A percentile compares a stretch with the other conserved stretches of the same genome.
Evolutionary conservation across 176 grass and related monocot genomes (phyloP).

Genomic region (Zea luxurians): DNA sequence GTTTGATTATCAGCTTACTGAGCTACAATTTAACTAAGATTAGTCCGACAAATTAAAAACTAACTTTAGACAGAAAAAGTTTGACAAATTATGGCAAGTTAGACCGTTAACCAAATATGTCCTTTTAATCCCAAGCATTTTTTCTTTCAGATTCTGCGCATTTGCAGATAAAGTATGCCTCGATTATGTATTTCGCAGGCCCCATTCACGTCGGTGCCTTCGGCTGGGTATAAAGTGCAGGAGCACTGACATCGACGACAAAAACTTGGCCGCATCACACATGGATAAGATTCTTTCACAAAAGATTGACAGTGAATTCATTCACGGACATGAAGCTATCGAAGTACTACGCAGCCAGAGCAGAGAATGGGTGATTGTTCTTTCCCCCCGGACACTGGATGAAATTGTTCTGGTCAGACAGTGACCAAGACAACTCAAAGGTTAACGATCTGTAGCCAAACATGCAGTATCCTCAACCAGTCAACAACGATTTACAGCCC

Average conservation of each 20-base stretch:
- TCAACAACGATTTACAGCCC: neutral
- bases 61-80: too few species aligned
- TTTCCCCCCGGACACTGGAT: neutral
- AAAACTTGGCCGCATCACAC: neutral
- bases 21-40: too few species aligned
- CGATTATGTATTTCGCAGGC: too few species aligned
- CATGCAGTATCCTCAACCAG: neutral
- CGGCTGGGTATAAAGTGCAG: neutral
- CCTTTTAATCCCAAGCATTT: too few species aligned
- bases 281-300: constrained; percentile 7
- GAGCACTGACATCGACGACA: neutral
- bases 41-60: too few species aligned
- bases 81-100: too few species aligned
- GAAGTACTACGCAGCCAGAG: neutral
- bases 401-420: neutral
- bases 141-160: too few species aligned
- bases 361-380: neutral
- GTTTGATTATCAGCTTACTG: too few species aligned
- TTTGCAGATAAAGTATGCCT: too few species aligned
- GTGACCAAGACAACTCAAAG: neutral
- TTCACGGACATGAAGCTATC: neutral
- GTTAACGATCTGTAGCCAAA: neutral
- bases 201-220: too few species aligned
- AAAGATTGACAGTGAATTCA: neutral
- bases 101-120: too few species aligned